These are phyloP conservation scores for Penicillium sp. DNA, from an alignment of 2,329 filamentous ascomycete genomes.

Conservation along the genomic window DNA sequence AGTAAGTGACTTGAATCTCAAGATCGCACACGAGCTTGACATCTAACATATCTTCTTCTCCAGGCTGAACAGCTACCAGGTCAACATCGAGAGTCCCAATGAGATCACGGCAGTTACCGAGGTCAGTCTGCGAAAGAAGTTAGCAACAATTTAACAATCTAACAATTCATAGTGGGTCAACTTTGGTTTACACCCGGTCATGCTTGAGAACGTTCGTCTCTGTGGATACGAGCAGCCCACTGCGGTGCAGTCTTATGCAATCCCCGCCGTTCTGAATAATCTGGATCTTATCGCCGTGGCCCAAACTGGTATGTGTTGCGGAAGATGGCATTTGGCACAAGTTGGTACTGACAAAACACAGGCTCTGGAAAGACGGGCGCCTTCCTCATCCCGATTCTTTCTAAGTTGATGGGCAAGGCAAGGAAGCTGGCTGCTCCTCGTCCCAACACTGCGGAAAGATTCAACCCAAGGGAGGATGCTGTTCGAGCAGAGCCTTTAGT, in stretches of 20 bases:
- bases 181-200: constrained; percentile 79
- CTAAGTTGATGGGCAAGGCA: constrained; percentile 91
- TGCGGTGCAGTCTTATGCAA: constrained; percentile 80
- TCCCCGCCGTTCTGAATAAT: constrained; percentile 74
- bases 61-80: constrained; percentile 13
- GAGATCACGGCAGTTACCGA: constrained; percentile 5
- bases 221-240: constrained; percentile 72
- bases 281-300: constrained; percentile 85
- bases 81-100: constrained; percentile 12
- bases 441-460: constrained; percentile 59
- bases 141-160: not conserved
- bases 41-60: not conserved
- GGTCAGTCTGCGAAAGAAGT: constrained; percentile 6
- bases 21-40: not conserved
- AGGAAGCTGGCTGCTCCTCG: constrained; percentile 77
- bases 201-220: constrained; percentile 73
- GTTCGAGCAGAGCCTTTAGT: constrained; percentile 83
- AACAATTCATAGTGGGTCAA: constrained; percentile 60
- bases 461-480: constrained; percentile 50
- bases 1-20: constrained; percentile 44
- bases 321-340: not conserved
- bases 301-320: constrained; percentile 73
- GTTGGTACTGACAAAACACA: constrained; percentile 39
- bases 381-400: constrained; percentile 84
- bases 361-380: constrained; percentile 96